A percentile compares a stretch with the other conserved stretches of the same genome.
These are phyloP conservation scores for Yarrowia yakushimensis DNA, from an alignment of 805 yeast genomes.

Conservation along the genomic window DNA sequence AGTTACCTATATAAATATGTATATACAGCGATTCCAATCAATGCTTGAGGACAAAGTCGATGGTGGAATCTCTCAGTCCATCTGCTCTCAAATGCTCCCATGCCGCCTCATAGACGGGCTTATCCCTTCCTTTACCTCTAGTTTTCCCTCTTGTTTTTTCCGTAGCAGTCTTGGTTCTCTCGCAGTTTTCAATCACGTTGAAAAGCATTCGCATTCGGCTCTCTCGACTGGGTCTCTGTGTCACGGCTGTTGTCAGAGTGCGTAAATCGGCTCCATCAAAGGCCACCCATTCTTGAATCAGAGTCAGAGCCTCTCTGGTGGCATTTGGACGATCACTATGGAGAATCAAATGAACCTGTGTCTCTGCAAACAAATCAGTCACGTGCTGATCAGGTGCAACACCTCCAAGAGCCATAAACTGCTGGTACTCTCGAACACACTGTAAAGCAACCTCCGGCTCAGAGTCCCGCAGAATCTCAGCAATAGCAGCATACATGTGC, in stretches of 20 bases:
- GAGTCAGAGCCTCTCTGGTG: background rate
- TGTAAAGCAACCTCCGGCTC: background rate
- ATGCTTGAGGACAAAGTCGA: background rate
- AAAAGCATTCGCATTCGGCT: background rate
- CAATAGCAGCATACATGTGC: conserved; percentile 17
- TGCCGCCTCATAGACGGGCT: background rate
- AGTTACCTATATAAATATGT: background rate
- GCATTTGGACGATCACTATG: background rate
- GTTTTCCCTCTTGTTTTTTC: background rate
- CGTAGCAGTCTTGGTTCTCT: background rate
- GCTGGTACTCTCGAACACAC: background rate
- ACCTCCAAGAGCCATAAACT: background rate
- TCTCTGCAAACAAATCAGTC: conserved; percentile 7
- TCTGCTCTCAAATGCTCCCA: background rate
- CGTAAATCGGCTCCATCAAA: conserved; percentile 8
- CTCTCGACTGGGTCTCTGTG: background rate
- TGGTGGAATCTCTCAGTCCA: background rate
- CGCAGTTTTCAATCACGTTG: background rate
- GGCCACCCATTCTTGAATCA: conserved; percentile 1
- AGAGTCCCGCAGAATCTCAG: background rate
- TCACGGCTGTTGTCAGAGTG: background rate
- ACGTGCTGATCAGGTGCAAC: background rate
- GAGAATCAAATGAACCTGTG: background rate
- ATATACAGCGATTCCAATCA: background rate
- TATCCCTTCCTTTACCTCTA: background rate